Evolutionary conservation across 495 filamentous ascomycete species (phyloP).

Genomic region (Daldinia decipiens): DNA sequence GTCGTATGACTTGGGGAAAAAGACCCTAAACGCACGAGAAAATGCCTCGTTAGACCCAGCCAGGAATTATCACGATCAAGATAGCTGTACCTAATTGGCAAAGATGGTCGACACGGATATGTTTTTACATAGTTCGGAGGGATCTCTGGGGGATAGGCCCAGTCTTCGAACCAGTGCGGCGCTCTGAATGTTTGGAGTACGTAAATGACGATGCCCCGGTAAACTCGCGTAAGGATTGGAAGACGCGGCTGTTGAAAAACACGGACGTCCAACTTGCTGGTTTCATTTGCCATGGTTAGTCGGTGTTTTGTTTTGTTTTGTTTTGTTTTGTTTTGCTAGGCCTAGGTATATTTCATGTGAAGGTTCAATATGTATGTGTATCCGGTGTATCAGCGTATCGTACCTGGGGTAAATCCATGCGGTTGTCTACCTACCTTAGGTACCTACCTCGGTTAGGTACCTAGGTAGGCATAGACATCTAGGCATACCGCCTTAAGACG

Average conservation of each 20-base stretch:
- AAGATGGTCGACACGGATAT: conserved; percentile 46
- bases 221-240: conserved; percentile 23
- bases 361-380: not conserved
- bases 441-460: not conserved
- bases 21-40: conserved; percentile 42
- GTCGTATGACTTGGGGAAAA: conserved; percentile 49
- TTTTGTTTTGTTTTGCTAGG: not conserved
- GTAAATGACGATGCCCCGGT: conserved; percentile 15
- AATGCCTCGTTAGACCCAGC: not conserved
- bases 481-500: conserved; percentile 1
- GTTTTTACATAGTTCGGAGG: conserved; percentile 47
- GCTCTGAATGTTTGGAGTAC: conserved; percentile 2
- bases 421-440: not conserved
- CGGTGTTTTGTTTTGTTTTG: too few relatives aligned
- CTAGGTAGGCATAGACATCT: not conserved
- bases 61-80: not conserved
- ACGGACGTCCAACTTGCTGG: conserved; percentile 11
- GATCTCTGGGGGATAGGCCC: conserved; percentile 38
- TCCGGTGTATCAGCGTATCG: not conserved
- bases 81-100: conserved; percentile 50
- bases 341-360: not conserved
- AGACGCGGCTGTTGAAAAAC: conserved; percentile 16
- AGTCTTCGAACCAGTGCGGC: conserved; percentile 33
- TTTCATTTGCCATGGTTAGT: conserved; percentile 14
- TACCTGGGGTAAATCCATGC: not conserved